Base-by-base conservation (phyloP, 495 filamentous ascomycete genomes). In the Margaritispora aquatica region DNA sequence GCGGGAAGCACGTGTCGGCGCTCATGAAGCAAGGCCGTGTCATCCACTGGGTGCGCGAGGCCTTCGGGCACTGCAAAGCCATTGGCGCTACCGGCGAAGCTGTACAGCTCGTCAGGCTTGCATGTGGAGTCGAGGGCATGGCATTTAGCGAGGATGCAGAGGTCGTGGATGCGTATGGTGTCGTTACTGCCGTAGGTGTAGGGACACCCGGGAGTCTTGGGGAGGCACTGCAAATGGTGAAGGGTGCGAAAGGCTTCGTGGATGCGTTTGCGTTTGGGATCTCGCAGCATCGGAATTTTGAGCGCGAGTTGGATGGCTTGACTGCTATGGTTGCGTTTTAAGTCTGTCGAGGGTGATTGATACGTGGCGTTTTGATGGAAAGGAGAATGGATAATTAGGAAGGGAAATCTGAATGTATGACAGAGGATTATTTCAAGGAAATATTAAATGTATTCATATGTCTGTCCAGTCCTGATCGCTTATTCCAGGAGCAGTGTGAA, bases 11-110 rank as follows among this genome's bases (percentile, higher is more conserved):
- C 55, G 78, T 88, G 13, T 60, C 78, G 20, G 77, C 77, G 1
- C 77, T 96, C 4, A 70, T 79, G 34, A 84, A 84, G 73, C 89
- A 83, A 56, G 91, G 92, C 4, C 82, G 90, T 21, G 89, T 88
- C 1, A 73, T 90, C 54, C 87, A 92, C 74, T 96, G 88, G 88
- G 75, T 96, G 22, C 81, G 89, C 57, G 89, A 95, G 71, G 85
- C 89, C 0, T 95, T 92, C 66, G 84, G 89, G 2, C 84, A 92
- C 60, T 72, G 92, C 54, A 90, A 95, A 76, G 70, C 88, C 26
- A 86, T 96, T 63, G 86, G 87, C 36, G 86, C 87, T 29, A 81
- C 84, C 0, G 84, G 88, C 23, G 86, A 92, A 66, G 85, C 77
- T 1, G 88, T 89, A 0, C 68, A 80, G 2, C 74, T 95, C 21